Conservation (phyloP, 192 early-diverging fungal species). For the Entomortierella parvispora region DNA sequence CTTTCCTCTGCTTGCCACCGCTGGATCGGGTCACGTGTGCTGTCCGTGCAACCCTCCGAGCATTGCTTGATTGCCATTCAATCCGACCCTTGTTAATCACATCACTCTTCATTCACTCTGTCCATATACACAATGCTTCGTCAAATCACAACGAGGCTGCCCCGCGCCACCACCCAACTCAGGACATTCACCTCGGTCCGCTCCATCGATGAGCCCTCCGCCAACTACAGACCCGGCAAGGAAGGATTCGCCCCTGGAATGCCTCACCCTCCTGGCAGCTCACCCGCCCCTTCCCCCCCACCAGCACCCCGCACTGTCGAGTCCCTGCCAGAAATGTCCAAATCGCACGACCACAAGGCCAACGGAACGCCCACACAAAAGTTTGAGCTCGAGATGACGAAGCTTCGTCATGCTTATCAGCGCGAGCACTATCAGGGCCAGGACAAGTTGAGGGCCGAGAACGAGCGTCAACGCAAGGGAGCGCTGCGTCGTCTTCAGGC, state of each 20-base stretch:
- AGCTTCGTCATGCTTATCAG: constrained; percentile 47
- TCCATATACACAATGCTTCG: constrained; percentile 33
- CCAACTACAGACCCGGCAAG: constrained; percentile 44
- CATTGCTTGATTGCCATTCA: background rate
- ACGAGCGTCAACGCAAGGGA: constrained; percentile 28
- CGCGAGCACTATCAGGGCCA: constrained; percentile 23
- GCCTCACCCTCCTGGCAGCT: constrained; percentile 45
- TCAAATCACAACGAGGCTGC: constrained; percentile 33
- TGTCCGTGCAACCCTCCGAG: too few species aligned
- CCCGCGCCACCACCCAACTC: constrained; percentile 19
- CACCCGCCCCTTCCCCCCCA: constrained; percentile 29
- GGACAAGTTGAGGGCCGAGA: constrained; percentile 19
- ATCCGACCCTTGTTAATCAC: background rate
- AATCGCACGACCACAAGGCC: constrained; percentile 39
- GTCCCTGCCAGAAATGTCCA: constrained; percentile 45
- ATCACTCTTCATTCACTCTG: background rate
- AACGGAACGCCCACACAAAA: constrained; percentile 33
- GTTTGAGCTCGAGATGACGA: constrained; percentile 47
- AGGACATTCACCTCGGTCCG: constrained; percentile 38
- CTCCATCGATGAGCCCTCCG: constrained; percentile 41
- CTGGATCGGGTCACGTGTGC: constrained; percentile 7
- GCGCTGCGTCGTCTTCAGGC: constrained; percentile 32
- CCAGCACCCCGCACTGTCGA: constrained; percentile 40
- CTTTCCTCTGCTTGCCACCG: background rate
- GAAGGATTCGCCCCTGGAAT: constrained; percentile 50